A percentile compares a stretch with the other conserved stretches of the same genome.
Conservation (phyloP, 768 basidiomycete species). For the Termitomyces sp. region DNA sequence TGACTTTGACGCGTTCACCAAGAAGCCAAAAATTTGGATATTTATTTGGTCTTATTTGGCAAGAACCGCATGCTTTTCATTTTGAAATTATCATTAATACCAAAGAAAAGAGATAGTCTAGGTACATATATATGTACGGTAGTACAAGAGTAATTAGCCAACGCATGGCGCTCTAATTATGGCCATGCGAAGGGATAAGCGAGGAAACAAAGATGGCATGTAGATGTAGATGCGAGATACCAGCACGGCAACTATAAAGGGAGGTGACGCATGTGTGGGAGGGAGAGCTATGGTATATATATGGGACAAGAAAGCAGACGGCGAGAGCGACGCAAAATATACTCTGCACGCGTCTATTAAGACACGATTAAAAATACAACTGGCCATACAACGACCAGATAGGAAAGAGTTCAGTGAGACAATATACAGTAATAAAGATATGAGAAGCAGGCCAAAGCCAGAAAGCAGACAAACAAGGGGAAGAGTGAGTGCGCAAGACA, state of each 20-base stretch:
- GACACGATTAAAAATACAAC: constrained; percentile 11
- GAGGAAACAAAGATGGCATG: not conserved
- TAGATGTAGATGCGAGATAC: not conserved
- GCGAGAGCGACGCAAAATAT: not conserved
- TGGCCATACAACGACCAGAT: constrained; percentile 20
- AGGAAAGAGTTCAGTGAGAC: constrained; percentile 9
- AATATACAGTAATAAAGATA: constrained; percentile 52
- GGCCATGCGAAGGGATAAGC: not conserved
- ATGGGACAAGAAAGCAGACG: constrained; percentile 3
- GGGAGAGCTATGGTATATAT: constrained; percentile 1
- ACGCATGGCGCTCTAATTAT: constrained; percentile 3
- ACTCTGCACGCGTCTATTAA: constrained; percentile 7
- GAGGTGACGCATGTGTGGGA: constrained; percentile 4
- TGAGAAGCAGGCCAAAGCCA: constrained; percentile 11
- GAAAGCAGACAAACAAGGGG: constrained; percentile 1
- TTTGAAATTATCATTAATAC: not conserved
- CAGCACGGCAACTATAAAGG: not conserved
- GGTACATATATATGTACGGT: constrained; percentile 11
- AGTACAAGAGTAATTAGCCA: constrained; percentile 6
- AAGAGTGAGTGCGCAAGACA: not conserved
- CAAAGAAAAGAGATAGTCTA: constrained; percentile 1
- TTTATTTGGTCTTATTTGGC: constrained; percentile 15
- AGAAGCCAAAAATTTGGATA: constrained; percentile 10
- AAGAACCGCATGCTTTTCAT: not conserved
- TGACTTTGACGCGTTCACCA: constrained; percentile 2